phyloP scores from a whole-genome alignment of 2,329 filamentous ascomycete species.

The Davidsoniella australis region DNA sequence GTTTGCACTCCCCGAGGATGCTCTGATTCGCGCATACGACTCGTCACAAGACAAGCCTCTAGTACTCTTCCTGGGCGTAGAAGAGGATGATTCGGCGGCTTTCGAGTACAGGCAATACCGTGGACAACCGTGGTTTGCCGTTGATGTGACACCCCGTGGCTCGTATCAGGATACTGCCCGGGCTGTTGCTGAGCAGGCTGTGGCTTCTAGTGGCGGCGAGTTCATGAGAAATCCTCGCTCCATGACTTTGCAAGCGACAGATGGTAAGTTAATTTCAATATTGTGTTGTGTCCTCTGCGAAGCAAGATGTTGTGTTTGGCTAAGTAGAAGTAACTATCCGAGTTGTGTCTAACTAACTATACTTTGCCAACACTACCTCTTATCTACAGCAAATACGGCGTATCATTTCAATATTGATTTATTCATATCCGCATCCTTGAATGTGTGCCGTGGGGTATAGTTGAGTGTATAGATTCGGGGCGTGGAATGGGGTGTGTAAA shows the following conservation, averaged over 20 bases:
- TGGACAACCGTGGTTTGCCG: slow-evolving; percentile 71
- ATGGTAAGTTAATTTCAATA: slow-evolving; percentile 5
- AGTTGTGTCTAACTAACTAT: no score
- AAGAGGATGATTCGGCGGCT: slow-evolving; percentile 38
- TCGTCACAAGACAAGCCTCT: slow-evolving; percentile 50
- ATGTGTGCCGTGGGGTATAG: no score
- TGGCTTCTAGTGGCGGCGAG: slow-evolving; percentile 1
- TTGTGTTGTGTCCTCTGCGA: neutral
- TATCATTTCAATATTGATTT: no score
- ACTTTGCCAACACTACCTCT: no score
- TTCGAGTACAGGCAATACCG: slow-evolving; percentile 53
- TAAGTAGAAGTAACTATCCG: no score
- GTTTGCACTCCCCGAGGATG: slow-evolving; percentile 55
- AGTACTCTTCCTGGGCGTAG: slow-evolving; percentile 70
- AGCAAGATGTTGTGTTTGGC: no score
- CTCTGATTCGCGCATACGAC: slow-evolving; percentile 56
- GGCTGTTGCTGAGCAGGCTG: slow-evolving; percentile 20
- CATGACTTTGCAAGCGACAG: slow-evolving; percentile 26
- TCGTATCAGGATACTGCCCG: slow-evolving; percentile 44
- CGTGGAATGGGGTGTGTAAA: no score
- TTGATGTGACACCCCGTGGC: slow-evolving; percentile 68
- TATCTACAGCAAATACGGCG: no score
- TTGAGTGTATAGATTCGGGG: no score
- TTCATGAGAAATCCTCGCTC: slow-evolving; percentile 26
- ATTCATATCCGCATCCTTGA: no score